Conservation (phyloP, 2,329 filamentous ascomycete genomes). For the Diplodia intermedia region DNA sequence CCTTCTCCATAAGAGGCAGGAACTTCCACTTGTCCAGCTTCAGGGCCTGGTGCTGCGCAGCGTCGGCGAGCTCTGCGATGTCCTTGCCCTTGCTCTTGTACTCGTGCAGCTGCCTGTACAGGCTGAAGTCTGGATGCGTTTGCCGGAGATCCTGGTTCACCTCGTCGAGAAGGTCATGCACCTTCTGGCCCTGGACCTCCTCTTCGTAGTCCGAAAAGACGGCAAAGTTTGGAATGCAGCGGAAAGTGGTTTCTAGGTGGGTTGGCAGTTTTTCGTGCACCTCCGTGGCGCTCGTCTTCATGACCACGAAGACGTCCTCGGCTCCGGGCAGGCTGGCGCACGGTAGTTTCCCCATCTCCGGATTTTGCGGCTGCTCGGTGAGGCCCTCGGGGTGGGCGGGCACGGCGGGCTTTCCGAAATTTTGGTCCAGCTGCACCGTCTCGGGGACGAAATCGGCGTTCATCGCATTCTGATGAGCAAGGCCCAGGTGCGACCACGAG, state of each 20-base stretch:
- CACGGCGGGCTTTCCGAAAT: slow-evolving; percentile 20
- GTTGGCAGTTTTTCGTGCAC: slow-evolving; percentile 63
- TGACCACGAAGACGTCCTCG: slow-evolving; percentile 63
- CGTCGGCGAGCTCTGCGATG: slow-evolving; percentile 40
- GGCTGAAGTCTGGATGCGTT: slow-evolving; percentile 58
- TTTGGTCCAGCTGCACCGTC: slow-evolving; percentile 31
- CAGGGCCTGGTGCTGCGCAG: slow-evolving; percentile 5
- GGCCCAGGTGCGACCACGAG: slow-evolving; percentile 25
- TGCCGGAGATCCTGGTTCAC: slow-evolving; percentile 50
- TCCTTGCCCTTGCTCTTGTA: slow-evolving; percentile 54
- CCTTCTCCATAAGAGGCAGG: slow-evolving; percentile 61
- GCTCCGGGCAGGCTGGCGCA: slow-evolving; percentile 45
- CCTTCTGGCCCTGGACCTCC: slow-evolving; percentile 58
- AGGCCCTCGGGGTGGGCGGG: slow-evolving; percentile 21
- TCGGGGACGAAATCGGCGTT: slow-evolving; percentile 30
- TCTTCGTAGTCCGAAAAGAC: slow-evolving; percentile 67
- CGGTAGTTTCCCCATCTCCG: slow-evolving; percentile 2
- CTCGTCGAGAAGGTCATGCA: slow-evolving; percentile 56
- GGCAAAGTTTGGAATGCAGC: slow-evolving; percentile 63
- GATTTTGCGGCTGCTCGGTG: slow-evolving; percentile 5
- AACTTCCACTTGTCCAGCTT: slow-evolving; percentile 66
- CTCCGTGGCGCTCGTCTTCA: slow-evolving; percentile 68
- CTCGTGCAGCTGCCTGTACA: slow-evolving; percentile 59
- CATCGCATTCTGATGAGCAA: slow-evolving; percentile 17
- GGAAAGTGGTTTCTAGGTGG: slow-evolving; percentile 64